Conservation (phyloP, 352 stramenopile species). For the Pythium aquatile region DNA sequence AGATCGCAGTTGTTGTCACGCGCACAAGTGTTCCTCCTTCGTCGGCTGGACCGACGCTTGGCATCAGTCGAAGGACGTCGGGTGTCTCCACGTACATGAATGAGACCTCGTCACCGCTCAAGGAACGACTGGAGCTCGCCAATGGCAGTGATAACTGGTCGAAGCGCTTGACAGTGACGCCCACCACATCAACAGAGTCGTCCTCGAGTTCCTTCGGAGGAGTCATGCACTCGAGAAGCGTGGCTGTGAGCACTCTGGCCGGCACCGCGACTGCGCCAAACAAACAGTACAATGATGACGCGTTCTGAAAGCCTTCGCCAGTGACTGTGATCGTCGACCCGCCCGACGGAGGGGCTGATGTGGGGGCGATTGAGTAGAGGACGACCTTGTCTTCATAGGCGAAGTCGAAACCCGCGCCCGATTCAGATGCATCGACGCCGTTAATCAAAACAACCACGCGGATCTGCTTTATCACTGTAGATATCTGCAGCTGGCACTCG, state of each 20-base stretch:
- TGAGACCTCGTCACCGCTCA: conserved; percentile 3
- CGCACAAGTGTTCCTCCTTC: conserved; percentile 11
- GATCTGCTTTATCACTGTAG: neutral
- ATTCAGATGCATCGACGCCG: neutral
- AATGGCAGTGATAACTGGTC: conserved; percentile 2
- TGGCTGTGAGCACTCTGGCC: conserved; percentile 15
- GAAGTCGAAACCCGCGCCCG: neutral
- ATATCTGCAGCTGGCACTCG: conserved; percentile 14
- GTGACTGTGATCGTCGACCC: conserved; percentile 21
- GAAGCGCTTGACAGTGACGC: conserved; percentile 4
- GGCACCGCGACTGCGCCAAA: conserved; percentile 22
- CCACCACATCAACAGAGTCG: conserved; percentile 1
- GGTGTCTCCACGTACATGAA: conserved; percentile 18
- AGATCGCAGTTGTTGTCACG: neutral
- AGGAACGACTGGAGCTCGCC: neutral
- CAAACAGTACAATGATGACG: conserved; percentile 15
- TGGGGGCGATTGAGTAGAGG: conserved; percentile 19
- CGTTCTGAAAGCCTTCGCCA: conserved; percentile 29
- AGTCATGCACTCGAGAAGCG: conserved; percentile 15
- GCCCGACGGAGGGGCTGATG: conserved; percentile 15
- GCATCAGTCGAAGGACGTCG: conserved; percentile 5
- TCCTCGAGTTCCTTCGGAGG: conserved; percentile 13
- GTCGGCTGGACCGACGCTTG: conserved; percentile 8
- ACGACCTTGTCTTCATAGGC: conserved; percentile 15
- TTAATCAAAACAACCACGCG: conserved; percentile 15